Conservation (phyloP, 202 grass and related monocot genomes). For the Dendrocalamus latiflorus region DNA sequence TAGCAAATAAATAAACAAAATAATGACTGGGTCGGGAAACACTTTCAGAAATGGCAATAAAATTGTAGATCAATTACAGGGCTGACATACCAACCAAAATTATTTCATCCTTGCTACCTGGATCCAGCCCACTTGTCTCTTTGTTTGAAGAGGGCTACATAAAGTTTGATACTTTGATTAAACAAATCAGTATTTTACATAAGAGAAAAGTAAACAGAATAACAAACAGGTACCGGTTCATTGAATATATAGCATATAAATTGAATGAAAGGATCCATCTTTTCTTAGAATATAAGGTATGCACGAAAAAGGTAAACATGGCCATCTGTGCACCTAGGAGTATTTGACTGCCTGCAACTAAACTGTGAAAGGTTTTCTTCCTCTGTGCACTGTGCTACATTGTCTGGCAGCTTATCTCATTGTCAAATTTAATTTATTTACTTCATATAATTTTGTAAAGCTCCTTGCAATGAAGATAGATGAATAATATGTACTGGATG, state of each 20-base stretch:
- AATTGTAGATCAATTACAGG: background rate
- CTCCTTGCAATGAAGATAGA: background rate
- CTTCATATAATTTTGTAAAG: background rate
- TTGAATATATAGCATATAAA: background rate
- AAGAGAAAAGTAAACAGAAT: background rate
- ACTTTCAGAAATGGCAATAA: background rate
- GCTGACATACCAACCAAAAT: constrained; percentile 36
- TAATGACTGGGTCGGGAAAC: background rate
- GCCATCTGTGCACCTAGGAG: too few relatives aligned
- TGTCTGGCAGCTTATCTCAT: background rate
- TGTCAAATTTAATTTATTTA: background rate
- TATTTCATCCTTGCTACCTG: constrained; percentile 28
- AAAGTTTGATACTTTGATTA: constrained; percentile 20
- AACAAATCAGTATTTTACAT: constrained; percentile 17
- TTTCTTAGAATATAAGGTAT: background rate
- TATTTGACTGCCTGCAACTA: too few relatives aligned
- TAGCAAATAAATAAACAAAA: constrained; percentile 21
- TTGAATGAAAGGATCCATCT: background rate
- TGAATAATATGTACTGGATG: background rate
- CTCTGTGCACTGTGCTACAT: background rate
- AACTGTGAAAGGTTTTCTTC: too few relatives aligned
- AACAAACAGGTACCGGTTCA: background rate
- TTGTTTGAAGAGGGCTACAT: constrained; percentile 36
- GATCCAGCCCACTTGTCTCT: constrained; percentile 24
- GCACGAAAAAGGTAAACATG: too few relatives aligned